Base-by-base conservation (phyloP, 441 rosid genomes). In the Populus tomentosa region DNA sequence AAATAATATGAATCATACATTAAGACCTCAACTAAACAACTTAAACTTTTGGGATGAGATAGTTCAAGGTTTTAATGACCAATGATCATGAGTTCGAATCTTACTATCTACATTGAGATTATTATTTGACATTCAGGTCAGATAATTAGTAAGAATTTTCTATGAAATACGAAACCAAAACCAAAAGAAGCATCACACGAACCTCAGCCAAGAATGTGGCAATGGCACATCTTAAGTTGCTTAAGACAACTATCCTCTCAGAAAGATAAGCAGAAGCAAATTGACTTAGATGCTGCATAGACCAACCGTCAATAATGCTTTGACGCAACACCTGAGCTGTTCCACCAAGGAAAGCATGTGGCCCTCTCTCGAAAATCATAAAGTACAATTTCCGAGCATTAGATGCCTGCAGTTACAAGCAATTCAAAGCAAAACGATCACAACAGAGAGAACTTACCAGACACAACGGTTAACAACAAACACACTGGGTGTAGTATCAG, bases 321-420 rank as follows among this genome's bases (percentile, higher is more conserved):
- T 85, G 86, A 14, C 68, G 85, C 21, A 91, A 70, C 30, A 94
- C 79, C 81, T 85, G 86, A 7, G 75, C 72, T 20, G 91, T 71
- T 77, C 87, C 95, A 70, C 87, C 79, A 68, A 91, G 69, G 78
- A 95, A 92, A 80, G 97, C 98, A 67, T 76, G 76, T 0, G 98
- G 98, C 42, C 99, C 99, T 87, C 99, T 90, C 91, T 95, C 98
- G 23, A 90, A 90, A 23, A 94, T 68, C 93, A 92, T 92, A 85
- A 88, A 93, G 85, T 87, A 89, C 7, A 89, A 85, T 84, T 90
- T 95, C 28, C 85, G 87, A 79, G 90, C 86, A 87, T 87, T 70
- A 38, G 97, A 89, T 59, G 87, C 95, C 99, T 95, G 78, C 53
- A 77, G 16, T 33, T 33, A 38, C 73, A 80, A 23, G 18, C 2